A percentile compares a stretch with the other conserved stretches of the same genome.
These are phyloP conservation scores for Echinosophora koreensis DNA, from an alignment of 306 rosid species.

Conservation along the genomic window DNA sequence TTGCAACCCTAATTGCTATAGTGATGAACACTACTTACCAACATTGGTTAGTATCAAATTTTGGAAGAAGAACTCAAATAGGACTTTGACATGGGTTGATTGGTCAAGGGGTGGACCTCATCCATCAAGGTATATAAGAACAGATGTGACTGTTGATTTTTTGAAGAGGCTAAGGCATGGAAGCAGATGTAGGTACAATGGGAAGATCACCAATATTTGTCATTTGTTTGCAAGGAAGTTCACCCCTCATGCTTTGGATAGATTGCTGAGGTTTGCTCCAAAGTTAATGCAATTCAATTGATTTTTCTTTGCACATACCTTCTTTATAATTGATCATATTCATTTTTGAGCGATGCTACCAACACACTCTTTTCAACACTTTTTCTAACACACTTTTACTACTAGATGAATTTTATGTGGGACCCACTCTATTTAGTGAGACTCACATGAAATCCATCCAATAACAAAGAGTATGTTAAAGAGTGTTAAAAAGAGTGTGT, in stretches of 20 bases:
- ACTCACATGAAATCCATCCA: too few relatives aligned
- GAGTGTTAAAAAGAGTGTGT: too few relatives aligned
- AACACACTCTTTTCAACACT: too few relatives aligned
- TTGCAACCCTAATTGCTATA: constrained; percentile 63
- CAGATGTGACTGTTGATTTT: constrained; percentile 55
- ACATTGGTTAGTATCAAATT: constrained; percentile 62
- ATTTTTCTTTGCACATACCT: background rate
- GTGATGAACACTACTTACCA: constrained; percentile 90
- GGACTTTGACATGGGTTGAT: constrained; percentile 91
- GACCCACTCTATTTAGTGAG: too few relatives aligned
- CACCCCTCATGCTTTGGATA: constrained; percentile 66
- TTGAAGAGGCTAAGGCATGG: constrained; percentile 68
- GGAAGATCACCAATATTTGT: constrained; percentile 57
- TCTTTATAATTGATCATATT: background rate
- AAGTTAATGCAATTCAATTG: constrained; percentile 74
- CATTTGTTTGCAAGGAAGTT: constrained; percentile 91
- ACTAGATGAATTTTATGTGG: too few relatives aligned
- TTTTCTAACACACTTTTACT: too few relatives aligned
- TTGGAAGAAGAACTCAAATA: constrained; percentile 64
- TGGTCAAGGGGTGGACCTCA: constrained; percentile 88
- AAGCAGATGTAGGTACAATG: constrained; percentile 65
- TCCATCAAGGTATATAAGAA: constrained; percentile 63
- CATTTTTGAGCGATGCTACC: too few relatives aligned
- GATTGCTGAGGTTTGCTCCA: constrained; percentile 75
- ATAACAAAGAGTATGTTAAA: too few relatives aligned